These are phyloP conservation scores for Calonectria multiphialidica DNA, from an alignment of 2,329 filamentous ascomycete genomes.

Conservation along the genomic window DNA sequence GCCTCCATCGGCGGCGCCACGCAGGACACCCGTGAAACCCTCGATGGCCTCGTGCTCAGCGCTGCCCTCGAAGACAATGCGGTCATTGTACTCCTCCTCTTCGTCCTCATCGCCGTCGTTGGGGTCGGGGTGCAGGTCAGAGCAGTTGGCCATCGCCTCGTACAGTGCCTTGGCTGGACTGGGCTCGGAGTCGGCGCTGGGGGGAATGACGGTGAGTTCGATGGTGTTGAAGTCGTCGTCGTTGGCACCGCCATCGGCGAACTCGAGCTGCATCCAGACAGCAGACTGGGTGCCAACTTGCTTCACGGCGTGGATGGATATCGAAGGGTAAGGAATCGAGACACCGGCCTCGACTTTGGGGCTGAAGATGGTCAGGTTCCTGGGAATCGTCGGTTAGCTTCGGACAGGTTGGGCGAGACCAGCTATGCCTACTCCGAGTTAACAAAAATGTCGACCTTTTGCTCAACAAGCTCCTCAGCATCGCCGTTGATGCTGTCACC, in stretches of 20 bases:
- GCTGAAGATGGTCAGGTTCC: slow-evolving; percentile 73
- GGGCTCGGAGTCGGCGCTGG: slow-evolving; percentile 36
- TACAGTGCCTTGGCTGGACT: slow-evolving; percentile 62
- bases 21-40: slow-evolving; percentile 67
- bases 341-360: slow-evolving; percentile 68
- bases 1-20: slow-evolving; percentile 60
- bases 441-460: slow-evolving; percentile 68
- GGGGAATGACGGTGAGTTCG: slow-evolving; percentile 76
- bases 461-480: slow-evolving; percentile 55
- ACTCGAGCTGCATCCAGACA: slow-evolving; percentile 77
- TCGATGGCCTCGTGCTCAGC: slow-evolving; percentile 65
- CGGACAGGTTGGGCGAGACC: background rate
- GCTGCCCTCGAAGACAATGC: slow-evolving; percentile 68
- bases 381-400: slow-evolving; percentile 31
- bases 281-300: slow-evolving; percentile 60
- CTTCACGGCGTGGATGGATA: slow-evolving; percentile 82
- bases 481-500: slow-evolving; percentile 43
- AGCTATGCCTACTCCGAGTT: slow-evolving; percentile 64
- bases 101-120: slow-evolving; percentile 69
- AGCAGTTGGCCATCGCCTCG: slow-evolving; percentile 79
- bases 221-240: slow-evolving; percentile 76
- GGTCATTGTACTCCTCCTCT: slow-evolving; percentile 65
- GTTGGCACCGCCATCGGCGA: slow-evolving; percentile 68
- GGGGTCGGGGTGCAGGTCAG: slow-evolving; percentile 81
- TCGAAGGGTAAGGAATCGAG: slow-evolving; percentile 78